Base-by-base conservation (phyloP, 2,329 filamentous ascomycete genomes). In the Teratosphaeria nubilosa region DNA sequence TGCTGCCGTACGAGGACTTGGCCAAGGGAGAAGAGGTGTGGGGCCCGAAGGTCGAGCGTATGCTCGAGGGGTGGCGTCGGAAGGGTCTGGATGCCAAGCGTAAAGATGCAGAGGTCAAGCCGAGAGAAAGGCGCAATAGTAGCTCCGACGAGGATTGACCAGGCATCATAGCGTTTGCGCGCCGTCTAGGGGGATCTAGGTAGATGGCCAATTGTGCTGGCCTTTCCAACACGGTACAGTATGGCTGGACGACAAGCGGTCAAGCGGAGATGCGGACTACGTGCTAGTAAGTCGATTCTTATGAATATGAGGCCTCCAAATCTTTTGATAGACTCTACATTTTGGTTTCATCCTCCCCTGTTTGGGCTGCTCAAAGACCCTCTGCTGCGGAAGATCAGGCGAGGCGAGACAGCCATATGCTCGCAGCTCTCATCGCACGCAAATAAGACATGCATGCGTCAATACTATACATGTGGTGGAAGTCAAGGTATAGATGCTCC, bases 11-110 rank as follows among this genome's bases (percentile, higher is more conserved):
- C 69, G 78, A 83, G 11, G 90, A 95, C 62, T 75, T 96, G 3
- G 80, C 80, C 58, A 82, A 86, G 63, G 90, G 88, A 1, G 90
- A 95, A 72, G 81, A 85, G 0, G 83, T 88, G 9, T 97, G 92
- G 91, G 89, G 82, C 0, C 88, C 90, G 0, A 82, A 90, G 71
- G 79, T 97, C 2, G 57, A 64, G 62, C 70, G 72, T 16, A 79
- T 85, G 69, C 72, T 90, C 11, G 73, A 79, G 48, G 71, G 62
- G 9, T 68, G 64, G 65, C 41, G 62, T 22, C 13, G 22, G 53
- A 56, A 58, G 57, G 41, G 48, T 1, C 6, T 9, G 55, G 16
- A 24, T 13, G 34, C 34, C 13, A n/a, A 41, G 34, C 5, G 10
- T 41, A 2, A n/a, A n/a, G 5, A 41, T 14, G 11, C 20, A 11